Evolutionary conservation across 2,329 filamentous ascomycete genomes (phyloP), one percentile per base, ranked within the genome.

Genomic region (Ramularia collo-cygni): DNA sequence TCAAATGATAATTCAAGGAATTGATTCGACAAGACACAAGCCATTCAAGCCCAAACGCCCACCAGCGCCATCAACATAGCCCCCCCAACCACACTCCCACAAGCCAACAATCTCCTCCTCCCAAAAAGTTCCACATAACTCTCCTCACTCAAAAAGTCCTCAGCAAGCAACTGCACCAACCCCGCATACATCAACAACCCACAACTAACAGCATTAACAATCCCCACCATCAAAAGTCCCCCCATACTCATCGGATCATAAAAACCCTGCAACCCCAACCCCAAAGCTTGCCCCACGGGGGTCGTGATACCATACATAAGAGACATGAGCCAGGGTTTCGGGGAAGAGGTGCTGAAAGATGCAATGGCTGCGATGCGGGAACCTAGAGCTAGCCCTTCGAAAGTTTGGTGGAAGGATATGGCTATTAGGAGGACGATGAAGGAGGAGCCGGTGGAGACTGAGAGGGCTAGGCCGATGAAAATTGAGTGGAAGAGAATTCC

Each of bases 401-500:
- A 82, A 49, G 77, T 80, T 54, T 83, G 81, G 56, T 85, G 81
- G 66, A 85, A 85, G 21, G 79, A 64, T 42, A 85, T 84, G 45
- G 81, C 81, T 34, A 83, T 65, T 6, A 85, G 68, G 3, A 85
- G 70, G 17, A 85, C 69, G 40, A 80, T 61, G 58, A 84, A 85
- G 3, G 78, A 75, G 4, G 69, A 65, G 1, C 82, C 77, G 1
- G 76, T 75, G 14, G 80, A 80, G 48, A 85, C 81, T 17, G 77
- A 81, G 17, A 85, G 64, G 0, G 82, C 83, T 71, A 85, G 82
- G 42, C 81, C 81, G 41, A 85, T 81, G 58, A 85, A 85, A 43
- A 88, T 74, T 45, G 79, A 84, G 64, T 88, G 83, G 59, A 88
- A 88, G 8, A 88, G 69, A 48, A 88, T 88, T 45, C 83, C 83